Evolutionary conservation across 176 grass and related monocot species (phyloP).

Genomic region (Alopecurus myosuroides): DNA sequence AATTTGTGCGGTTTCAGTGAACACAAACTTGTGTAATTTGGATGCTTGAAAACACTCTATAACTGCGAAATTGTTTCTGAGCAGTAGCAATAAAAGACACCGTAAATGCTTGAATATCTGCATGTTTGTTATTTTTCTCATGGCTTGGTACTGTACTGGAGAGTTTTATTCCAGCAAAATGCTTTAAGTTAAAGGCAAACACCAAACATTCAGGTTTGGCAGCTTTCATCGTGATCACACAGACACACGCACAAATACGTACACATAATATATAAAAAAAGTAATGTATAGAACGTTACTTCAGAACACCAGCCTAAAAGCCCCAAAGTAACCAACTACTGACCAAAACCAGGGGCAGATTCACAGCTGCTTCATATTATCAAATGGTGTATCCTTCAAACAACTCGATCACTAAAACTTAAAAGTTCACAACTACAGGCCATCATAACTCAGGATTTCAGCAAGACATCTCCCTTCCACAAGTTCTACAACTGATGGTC

Average conservation of each 20-base stretch:
- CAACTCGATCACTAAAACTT: slow-evolving; percentile 25
- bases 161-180: neutral
- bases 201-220: neutral
- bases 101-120: too few relatives aligned
- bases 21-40: too few relatives aligned
- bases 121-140: too few relatives aligned
- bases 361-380: neutral
- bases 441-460: neutral
- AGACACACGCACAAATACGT: neutral
- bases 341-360: neutral
- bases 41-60: too few relatives aligned
- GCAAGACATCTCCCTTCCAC: neutral
- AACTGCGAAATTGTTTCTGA: too few relatives aligned
- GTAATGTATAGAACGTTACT: neutral
- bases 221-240: neutral
- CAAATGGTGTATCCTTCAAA: neutral
- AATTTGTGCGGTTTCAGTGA: too few relatives aligned
- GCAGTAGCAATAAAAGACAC: too few relatives aligned
- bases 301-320: neutral
- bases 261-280: neutral
- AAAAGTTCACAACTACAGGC: too few relatives aligned
- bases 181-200: neutral
- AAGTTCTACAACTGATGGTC: neutral
- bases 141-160: too few relatives aligned
- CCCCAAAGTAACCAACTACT: neutral